Conservation (phyloP, 78 protist species). For the Dictyostelium intermedium region DNA sequence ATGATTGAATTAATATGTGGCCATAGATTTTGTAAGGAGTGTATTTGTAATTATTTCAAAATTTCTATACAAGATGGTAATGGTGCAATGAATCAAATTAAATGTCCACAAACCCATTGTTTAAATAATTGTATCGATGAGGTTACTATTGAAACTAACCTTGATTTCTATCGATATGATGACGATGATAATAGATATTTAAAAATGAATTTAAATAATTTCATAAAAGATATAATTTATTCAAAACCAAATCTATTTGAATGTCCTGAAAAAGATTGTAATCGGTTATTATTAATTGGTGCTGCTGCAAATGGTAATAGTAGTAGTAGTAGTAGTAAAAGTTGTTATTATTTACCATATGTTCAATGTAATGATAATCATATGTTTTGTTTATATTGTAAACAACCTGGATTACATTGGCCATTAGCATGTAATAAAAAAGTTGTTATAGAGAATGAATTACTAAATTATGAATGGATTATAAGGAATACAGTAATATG, state of each 20-base stretch:
- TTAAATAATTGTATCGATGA: constrained; percentile 7
- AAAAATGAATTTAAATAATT: neutral
- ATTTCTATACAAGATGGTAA: constrained; percentile 31
- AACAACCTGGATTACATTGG: constrained; percentile 17
- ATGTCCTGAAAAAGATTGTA: neutral
- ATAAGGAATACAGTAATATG: constrained; percentile 36
- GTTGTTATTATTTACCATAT: neutral
- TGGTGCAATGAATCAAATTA: neutral
- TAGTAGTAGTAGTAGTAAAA: neutral
- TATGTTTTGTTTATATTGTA: neutral
- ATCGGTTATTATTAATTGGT: neutral
- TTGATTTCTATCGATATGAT: neutral
- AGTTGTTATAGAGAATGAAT: neutral
- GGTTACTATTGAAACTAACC: neutral
- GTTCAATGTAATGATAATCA: neutral
- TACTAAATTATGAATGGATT: neutral
- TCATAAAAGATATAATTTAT: neutral
- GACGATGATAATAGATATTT: too few relatives aligned
- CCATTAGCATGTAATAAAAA: neutral
- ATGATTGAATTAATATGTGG: constrained; percentile 31
- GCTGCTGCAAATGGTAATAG: too few relatives aligned
- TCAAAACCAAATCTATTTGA: neutral
- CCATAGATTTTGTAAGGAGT: constrained; percentile 24
- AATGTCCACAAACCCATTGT: neutral
- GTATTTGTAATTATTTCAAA: neutral